A percentile compares a stretch with the other conserved stretches of the same genome.
These are phyloP conservation scores for Diaporthe ampelina DNA, from an alignment of 2,329 filamentous ascomycete species.

Conservation along the genomic window DNA sequence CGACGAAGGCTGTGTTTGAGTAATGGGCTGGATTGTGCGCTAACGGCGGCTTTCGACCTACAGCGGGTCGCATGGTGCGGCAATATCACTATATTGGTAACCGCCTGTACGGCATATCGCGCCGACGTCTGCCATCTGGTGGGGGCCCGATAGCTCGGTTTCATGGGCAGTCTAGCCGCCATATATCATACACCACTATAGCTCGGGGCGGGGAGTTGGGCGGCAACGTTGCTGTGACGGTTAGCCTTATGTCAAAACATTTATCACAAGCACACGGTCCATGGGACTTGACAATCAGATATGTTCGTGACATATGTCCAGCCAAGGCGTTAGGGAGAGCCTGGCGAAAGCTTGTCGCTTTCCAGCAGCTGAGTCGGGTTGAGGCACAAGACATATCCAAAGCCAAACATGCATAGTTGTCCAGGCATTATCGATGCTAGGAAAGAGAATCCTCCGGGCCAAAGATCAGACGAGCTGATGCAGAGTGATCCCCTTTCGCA, in stretches of 20 bases:
- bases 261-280: background rate
- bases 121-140: background rate
- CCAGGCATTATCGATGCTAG: background rate
- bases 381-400: background rate
- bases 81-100: slow-evolving; percentile 25
- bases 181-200: slow-evolving; percentile 6
- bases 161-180: slow-evolving; percentile 16
- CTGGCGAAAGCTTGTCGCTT: slow-evolving; percentile 17
- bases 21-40: background rate
- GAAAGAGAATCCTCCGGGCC: too few species aligned
- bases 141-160: slow-evolving; percentile 11
- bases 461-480: background rate
- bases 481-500: background rate
- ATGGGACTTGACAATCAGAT: background rate
- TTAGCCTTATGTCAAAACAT: background rate
- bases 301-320: background rate
- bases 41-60: background rate
- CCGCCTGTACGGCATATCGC: slow-evolving; percentile 2
- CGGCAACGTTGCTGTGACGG: background rate
- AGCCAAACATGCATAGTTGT: background rate
- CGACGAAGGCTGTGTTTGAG: background rate
- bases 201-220: background rate
- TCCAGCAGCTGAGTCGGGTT: background rate
- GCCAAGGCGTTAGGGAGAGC: background rate
- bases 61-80: slow-evolving; percentile 15